phyloP scores from a whole-genome alignment of 495 filamentous ascomycete genomes.

The Hyphodiscus hymeniophilus region DNA sequence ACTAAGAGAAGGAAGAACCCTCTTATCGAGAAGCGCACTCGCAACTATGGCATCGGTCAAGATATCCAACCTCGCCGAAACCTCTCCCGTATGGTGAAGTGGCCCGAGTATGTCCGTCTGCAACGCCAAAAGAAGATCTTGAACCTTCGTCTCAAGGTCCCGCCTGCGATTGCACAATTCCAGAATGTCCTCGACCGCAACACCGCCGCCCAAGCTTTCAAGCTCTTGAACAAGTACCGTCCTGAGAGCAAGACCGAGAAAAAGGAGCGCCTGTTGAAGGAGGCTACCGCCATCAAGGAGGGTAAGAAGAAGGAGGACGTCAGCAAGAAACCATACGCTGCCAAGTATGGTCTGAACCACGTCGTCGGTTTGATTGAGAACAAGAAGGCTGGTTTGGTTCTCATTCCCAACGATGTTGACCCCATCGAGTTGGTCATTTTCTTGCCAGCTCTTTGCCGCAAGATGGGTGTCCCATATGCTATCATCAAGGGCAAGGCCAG shows the following conservation, averaged over 20 bases:
- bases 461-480: constrained; percentile 99
- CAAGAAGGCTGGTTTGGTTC: constrained; percentile 97
- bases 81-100: constrained; percentile 98
- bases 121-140: constrained; percentile 99
- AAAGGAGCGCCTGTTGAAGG: constrained; percentile 97
- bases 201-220: constrained; percentile 92
- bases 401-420: constrained; percentile 99
- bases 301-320: constrained; percentile 99
- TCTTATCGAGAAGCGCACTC: constrained; percentile 92
- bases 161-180: constrained; percentile 97
- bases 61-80: constrained; percentile 97
- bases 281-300: constrained; percentile 92
- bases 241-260: constrained; percentile 99
- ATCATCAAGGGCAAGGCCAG: constrained; percentile 99
- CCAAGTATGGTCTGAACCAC: constrained; percentile 99
- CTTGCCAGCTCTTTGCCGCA: constrained; percentile 97
- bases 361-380: constrained; percentile 99
- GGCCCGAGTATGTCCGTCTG: constrained; percentile 97
- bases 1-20: constrained; percentile 67
- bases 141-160: constrained; percentile 97
- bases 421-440: constrained; percentile 99
- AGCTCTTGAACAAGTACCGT: constrained; percentile 99
- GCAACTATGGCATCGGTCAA: constrained; percentile 99
- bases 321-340: constrained; percentile 97
- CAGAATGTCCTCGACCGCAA: constrained; percentile 95